These are phyloP conservation scores for Ustulina deusta DNA, from an alignment of 2,329 filamentous ascomycete species.

Conservation along the genomic window DNA sequence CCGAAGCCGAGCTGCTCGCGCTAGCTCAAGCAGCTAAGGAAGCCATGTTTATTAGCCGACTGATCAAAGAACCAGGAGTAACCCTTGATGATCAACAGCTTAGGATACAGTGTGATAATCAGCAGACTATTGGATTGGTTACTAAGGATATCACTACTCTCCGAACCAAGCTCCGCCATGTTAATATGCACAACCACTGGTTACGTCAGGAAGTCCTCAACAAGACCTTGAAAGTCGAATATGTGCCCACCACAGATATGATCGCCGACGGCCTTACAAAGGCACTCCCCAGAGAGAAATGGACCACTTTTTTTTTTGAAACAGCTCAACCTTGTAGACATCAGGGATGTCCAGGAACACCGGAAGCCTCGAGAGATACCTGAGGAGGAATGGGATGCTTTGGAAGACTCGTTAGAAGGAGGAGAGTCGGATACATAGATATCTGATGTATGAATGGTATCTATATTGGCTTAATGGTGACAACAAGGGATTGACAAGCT, in stretches of 20 bases:
- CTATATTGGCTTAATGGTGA: too few relatives aligned
- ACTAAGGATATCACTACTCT: background rate
- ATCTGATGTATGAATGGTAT: too few relatives aligned
- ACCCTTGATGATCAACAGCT: background rate
- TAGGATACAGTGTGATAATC: conserved; percentile 10
- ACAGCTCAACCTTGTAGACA: conserved; percentile 1
- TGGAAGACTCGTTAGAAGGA: too few relatives aligned
- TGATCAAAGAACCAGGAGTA: conserved; percentile 11
- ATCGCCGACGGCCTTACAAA: conserved; percentile 9
- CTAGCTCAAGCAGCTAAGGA: conserved; percentile 23
- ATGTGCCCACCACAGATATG: conserved; percentile 6
- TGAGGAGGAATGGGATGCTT: background rate
- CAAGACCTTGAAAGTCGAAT: conserved; percentile 1
- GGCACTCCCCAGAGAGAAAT: background rate
- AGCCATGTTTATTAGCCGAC: conserved; percentile 1
- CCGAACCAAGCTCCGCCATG: conserved; percentile 4
- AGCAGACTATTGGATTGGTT: conserved; percentile 16
- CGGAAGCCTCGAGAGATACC: background rate
- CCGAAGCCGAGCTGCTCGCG: conserved; percentile 11
- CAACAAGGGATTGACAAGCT: too few relatives aligned
- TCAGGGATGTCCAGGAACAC: background rate
- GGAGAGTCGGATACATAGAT: too few relatives aligned
- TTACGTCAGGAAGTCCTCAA: conserved; percentile 2
- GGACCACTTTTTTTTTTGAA: conserved; percentile 1
- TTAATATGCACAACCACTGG: conserved; percentile 21